phyloP scores from a whole-genome alignment of 306 rosid genomes.

The Cicer pinnatifidum region DNA sequence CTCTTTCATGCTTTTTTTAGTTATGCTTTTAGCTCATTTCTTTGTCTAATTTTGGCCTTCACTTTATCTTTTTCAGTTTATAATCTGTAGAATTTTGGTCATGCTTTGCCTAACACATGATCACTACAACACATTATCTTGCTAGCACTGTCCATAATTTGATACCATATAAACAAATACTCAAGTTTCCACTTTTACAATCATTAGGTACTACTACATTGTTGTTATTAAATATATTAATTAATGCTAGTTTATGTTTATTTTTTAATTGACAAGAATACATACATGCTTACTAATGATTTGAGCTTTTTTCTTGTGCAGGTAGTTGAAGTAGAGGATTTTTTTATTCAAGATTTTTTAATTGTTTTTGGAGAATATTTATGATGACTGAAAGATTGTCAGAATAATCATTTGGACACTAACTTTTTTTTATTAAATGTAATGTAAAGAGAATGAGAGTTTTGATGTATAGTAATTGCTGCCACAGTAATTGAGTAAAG shows the following conservation, averaged over 20 bases:
- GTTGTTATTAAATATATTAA: not conserved
- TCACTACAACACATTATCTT: constrained; percentile 56
- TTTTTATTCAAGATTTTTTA: constrained; percentile 73
- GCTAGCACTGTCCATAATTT: not conserved
- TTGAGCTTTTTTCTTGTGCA: constrained; percentile 52
- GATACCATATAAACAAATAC: constrained; percentile 24
- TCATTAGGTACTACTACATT: constrained; percentile 49
- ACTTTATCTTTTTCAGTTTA: constrained; percentile 62
- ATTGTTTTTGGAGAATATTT: constrained; percentile 56
- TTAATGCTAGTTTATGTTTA: constrained; percentile 37
- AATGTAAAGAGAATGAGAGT: constrained; percentile 49
- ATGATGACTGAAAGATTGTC: constrained; percentile 64
- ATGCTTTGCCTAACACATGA: constrained; percentile 55
- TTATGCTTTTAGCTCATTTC: constrained; percentile 63
- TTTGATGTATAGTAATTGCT: constrained; percentile 52
- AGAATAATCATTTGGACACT: constrained; percentile 65
- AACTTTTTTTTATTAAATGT: constrained; percentile 41
- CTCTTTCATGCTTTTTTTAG: constrained; percentile 57
- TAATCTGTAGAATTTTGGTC: constrained; percentile 59
- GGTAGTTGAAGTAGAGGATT: constrained; percentile 63
- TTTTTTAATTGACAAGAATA: constrained; percentile 32
- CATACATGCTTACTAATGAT: constrained; percentile 47
- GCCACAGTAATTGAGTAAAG: constrained; percentile 43
- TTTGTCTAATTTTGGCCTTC: constrained; percentile 63
- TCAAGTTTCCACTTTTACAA: constrained; percentile 14